Base-by-base conservation (phyloP, 2,329 filamentous ascomycete genomes). In the Fusarium secorum region DNA sequence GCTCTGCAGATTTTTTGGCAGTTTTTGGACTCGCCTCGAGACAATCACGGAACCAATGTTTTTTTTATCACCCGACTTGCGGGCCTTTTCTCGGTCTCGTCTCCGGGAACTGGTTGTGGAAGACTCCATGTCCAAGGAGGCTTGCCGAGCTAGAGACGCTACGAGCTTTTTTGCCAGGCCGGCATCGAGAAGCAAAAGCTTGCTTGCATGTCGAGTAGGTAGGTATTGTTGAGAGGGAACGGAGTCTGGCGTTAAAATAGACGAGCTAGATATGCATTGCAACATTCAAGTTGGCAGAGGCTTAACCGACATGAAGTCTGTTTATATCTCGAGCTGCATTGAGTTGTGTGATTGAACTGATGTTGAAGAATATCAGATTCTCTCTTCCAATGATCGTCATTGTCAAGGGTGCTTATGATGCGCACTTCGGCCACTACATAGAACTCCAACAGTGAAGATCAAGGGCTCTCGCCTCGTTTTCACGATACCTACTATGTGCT, bases 81-180 rank as follows among this genome's bases (percentile, higher is more conserved):
- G 57, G 68, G 60, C 51, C 68, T 67, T 68, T 66, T 65, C 44
- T 66, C 57, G 54, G 70, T 36, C 52, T 55, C 60, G 66, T 59
- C 58, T 52, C 58, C 64, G 42, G 52, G 45, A 63, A 66, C 58
- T 62, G 36, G 48, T 53, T 63, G 52, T 66, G 55, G 57, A 45
- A 62, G 26, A 54, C 36, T 53, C 46, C 28, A 49, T 52, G 48
- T 42, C 46, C n/a, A 20, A 38, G 48, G 35, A 60, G 36, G 42
- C 26, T 59, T 66, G 62, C 62, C 65, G 62, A 72, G 63, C 70
- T 63, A 72, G 42, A 64, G 57, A 65, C 64, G 63, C 66, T 74
- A 71, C 46, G 66, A 69, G 42, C 36, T 55, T 67, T 51, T 54
- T 64, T 30, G 10, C 20, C 26, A 22, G 44, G 15, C 57, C 52